Base-by-base conservation (phyloP, 1,139 yeast species). In the Lodderomyces beijingensis region DNA sequence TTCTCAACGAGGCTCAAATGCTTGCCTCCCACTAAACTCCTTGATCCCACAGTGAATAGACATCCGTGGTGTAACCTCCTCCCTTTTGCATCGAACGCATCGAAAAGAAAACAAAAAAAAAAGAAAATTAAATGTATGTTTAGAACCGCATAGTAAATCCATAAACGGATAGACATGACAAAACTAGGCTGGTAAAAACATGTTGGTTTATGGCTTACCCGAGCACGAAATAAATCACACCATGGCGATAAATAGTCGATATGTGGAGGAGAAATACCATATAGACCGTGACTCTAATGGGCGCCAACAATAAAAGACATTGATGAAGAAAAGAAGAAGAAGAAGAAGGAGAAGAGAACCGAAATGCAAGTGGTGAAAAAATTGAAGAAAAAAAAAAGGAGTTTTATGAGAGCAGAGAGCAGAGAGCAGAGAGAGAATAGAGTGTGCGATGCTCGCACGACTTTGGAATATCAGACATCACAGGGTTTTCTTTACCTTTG, bases 241-340 rank as follows among this genome's bases (percentile, higher is more conserved):
- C 54, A 67, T 57, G 65, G 55, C 17, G 15, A 57, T 7, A 23
- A 10, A 23, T 51, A 60, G 74, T 60, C 53, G 66, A 63, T 63
- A 66, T 65, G 77, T 66, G 53, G 74, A 65, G 54, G 65, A 52
- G 8, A 55, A 47, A 42, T 37, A 34, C 56, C 72, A 66, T 59
- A 61, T 60, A 70, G 60, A 58, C 79, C 87, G 93, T 82, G 91
- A 83, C 93, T 83, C 93, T 83, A 74, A 75, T 74, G 93, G 93
- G 91, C 81, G 89, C 84, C 93, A 81, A 72, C 12, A 46, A 36
- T 56, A 55, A 74, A 79, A 80, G 82, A 80, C 88, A 81, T 81
- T 79, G 85, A 62, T 59, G 53, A 58, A 57, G 57, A 53, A 51
- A 43, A 44, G 43, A 41, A 44, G 44, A 40, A 38, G 30, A 60